These are phyloP conservation scores for Sporothrix brasiliensis DNA, from an alignment of 2,329 filamentous ascomycete species.

Conservation along the genomic window DNA sequence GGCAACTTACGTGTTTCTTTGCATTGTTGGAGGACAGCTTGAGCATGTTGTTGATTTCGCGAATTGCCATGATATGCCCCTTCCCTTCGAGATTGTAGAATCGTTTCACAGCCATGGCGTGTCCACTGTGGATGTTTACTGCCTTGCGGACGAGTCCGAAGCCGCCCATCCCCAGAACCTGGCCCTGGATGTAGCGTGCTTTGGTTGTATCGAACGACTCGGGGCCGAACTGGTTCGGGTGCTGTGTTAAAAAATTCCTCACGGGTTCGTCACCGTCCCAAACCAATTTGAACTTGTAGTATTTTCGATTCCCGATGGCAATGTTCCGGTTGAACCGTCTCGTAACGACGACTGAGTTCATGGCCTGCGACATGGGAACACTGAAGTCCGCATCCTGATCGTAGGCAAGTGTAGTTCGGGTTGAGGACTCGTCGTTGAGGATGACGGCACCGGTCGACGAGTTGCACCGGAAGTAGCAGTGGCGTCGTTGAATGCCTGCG, in stretches of 20 bases:
- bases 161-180: slow-evolving; percentile 38
- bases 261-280: slow-evolving; percentile 38
- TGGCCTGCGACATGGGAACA: slow-evolving; percentile 35
- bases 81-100: slow-evolving; percentile 39
- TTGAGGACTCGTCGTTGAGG: slow-evolving; percentile 37
- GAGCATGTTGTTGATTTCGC: slow-evolving; percentile 40
- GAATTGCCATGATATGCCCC: slow-evolving; percentile 38
- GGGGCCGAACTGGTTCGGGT: slow-evolving; percentile 24
- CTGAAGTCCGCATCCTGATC: slow-evolving; percentile 34
- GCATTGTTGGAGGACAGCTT: slow-evolving; percentile 31
- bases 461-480: slow-evolving; percentile 39
- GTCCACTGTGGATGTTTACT: slow-evolving; percentile 37
- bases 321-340: slow-evolving; percentile 39
- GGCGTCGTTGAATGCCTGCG: slow-evolving; percentile 37
- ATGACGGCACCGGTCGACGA: slow-evolving; percentile 39
- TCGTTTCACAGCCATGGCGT: slow-evolving; percentile 41
- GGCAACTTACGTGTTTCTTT: slow-evolving; percentile 30
- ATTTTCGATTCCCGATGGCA: slow-evolving; percentile 37
- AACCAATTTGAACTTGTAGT: slow-evolving; percentile 39
- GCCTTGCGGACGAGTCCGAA: slow-evolving; percentile 39
- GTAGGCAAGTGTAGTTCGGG: slow-evolving; percentile 37
- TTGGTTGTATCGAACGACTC: slow-evolving; percentile 13
- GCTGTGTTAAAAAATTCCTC: slow-evolving; percentile 28
- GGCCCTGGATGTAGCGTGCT: slow-evolving; percentile 38
- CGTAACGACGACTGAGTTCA: slow-evolving; percentile 39